Conservation (phyloP, 2,329 filamentous ascomycete species). For the Colletotrichum musicola region DNA sequence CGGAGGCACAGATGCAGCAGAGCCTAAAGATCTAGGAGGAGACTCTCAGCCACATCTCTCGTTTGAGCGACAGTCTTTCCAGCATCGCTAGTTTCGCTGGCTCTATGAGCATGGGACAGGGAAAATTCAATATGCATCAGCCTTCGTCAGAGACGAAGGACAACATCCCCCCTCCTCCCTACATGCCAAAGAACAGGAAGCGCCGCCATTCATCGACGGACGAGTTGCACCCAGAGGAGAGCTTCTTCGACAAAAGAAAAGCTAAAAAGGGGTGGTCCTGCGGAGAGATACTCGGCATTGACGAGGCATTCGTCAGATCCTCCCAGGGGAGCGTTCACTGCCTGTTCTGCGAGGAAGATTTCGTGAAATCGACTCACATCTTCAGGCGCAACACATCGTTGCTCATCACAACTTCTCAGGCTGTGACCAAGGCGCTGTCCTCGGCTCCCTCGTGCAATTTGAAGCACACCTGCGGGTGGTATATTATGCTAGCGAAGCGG, state of each 20-base stretch:
- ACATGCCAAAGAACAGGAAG: background rate
- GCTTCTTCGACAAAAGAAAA: background rate
- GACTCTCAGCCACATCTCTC: background rate
- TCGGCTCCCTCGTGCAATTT: background rate
- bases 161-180: background rate
- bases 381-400: background rate
- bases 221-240: background rate
- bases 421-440: background rate
- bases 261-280: background rate
- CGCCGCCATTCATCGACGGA: background rate
- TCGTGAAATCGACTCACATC: background rate
- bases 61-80: slow-evolving; percentile 5
- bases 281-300: background rate
- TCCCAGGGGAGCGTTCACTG: background rate
- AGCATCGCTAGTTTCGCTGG: background rate
- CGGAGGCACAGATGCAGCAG: background rate
- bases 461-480: background rate
- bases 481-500: too few relatives aligned
- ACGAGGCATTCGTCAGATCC: background rate
- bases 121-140: too few relatives aligned
- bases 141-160: background rate
- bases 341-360: background rate
- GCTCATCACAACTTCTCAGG: background rate
- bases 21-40: background rate
- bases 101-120: background rate